phyloP scores from a whole-genome alignment of 108 stramenopile genomes.

The Conticribra weissflogii region DNA sequence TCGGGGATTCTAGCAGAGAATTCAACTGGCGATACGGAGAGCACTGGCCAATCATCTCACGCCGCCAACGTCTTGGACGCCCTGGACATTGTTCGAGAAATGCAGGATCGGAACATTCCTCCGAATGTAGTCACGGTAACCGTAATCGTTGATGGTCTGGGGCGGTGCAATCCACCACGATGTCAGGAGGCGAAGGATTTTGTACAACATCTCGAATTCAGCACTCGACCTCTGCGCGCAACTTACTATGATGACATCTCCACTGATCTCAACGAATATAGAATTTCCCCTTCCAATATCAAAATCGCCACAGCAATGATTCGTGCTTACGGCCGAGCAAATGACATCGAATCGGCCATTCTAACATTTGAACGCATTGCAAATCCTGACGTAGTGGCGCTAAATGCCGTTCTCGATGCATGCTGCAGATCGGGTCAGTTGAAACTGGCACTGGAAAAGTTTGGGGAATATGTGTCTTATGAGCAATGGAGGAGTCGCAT shows the following conservation, averaged over 20 bases:
- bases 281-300: conserved; percentile 51
- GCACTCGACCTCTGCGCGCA: neutral
- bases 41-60: conserved; percentile 15
- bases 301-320: conserved; percentile 72
- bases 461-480: conserved; percentile 52
- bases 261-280: neutral
- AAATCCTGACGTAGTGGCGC: conserved; percentile 68
- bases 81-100: conserved; percentile 49
- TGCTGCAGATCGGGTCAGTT: conserved; percentile 59
- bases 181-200: conserved; percentile 64
- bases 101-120: conserved; percentile 57
- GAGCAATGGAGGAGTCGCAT: conserved; percentile 21
- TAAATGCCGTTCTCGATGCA: conserved; percentile 79
- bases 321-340: conserved; percentile 56
- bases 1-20: conserved; percentile 57
- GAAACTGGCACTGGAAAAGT: conserved; percentile 60
- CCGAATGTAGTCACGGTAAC: conserved; percentile 71
- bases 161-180: conserved; percentile 61
- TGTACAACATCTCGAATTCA: conserved; percentile 52
- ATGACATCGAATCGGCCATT: conserved; percentile 60
- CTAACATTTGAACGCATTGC: conserved; percentile 51
- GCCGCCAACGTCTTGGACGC: conserved; percentile 54
- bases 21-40: conserved; percentile 1
- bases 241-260: neutral
- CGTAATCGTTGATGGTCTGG: conserved; percentile 67